Conservation (phyloP, 169 alveolate species). For the Cryptosporidium tyzzeri region DNA sequence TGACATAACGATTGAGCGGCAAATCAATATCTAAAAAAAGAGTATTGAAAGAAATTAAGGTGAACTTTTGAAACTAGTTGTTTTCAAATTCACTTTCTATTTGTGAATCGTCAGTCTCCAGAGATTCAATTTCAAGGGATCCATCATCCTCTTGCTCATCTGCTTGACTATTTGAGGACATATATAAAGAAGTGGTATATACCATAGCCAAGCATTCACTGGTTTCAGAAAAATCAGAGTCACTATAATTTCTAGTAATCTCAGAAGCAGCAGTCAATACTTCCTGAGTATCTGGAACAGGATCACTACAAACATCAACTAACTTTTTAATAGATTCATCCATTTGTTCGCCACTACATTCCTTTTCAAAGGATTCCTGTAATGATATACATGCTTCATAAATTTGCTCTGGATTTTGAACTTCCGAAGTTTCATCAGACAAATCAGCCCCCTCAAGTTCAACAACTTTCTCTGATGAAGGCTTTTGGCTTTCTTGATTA, state of each 20-base stretch:
- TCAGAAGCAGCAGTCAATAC: not conserved
- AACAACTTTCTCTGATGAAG: not conserved
- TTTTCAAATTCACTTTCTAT: slow-evolving; percentile 19
- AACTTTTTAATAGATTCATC: not conserved
- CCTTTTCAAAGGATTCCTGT: slow-evolving; percentile 41
- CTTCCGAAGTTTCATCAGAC: not conserved
- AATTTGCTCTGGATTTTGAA: slow-evolving; percentile 25
- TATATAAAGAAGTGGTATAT: slow-evolving; percentile 8
- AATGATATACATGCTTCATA: slow-evolving; percentile 48
- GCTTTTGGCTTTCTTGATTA: no score
- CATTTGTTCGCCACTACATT: not conserved
- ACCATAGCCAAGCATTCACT: slow-evolving; percentile 47
- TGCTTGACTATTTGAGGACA: not conserved
- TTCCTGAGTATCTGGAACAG: not conserved
- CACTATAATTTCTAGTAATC: not conserved
- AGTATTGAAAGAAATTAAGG: no score
- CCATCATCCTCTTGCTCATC: not conserved
- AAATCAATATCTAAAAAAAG: not conserved
- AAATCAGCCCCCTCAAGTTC: slow-evolving; percentile 27
- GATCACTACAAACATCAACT: slow-evolving; percentile 10
- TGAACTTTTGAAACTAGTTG: not conserved
- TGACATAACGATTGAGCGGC: slow-evolving; percentile 17
- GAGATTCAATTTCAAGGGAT: slow-evolving; percentile 52
- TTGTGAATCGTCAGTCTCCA: slow-evolving; percentile 20
- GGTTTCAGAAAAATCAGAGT: not conserved